phyloP scores from a whole-genome alignment of 75 land plant genomes.

The Pinus taeda region DNA sequence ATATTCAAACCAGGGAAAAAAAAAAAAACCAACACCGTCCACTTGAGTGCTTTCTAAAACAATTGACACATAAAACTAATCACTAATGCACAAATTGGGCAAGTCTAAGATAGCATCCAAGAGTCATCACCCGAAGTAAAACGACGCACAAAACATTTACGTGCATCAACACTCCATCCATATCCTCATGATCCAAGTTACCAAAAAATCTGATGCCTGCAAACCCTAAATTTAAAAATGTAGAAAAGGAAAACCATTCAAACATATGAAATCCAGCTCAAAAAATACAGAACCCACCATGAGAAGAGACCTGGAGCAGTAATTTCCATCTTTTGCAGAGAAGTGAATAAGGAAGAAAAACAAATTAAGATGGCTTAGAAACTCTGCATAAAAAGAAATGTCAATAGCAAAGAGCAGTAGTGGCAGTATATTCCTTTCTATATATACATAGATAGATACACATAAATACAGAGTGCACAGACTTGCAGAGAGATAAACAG shows the following conservation, averaged over 20 bases:
- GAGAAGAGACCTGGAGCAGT: background rate
- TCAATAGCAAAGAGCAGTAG: background rate
- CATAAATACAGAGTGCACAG: no score
- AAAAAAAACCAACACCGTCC: background rate
- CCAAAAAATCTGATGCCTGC: background rate
- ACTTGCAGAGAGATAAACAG: background rate
- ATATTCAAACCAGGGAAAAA: background rate
- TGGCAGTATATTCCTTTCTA: background rate
- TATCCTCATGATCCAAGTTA: background rate
- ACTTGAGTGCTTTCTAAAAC: background rate
- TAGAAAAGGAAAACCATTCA: background rate
- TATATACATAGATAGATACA: no score
- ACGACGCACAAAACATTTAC: background rate
- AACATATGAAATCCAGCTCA: background rate
- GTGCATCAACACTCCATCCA: background rate
- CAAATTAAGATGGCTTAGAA: background rate
- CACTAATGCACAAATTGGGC: background rate
- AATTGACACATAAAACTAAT: background rate
- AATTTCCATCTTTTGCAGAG: background rate
- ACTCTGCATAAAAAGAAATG: background rate
- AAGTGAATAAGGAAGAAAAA: background rate
- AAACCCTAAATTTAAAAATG: background rate
- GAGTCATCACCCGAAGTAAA: background rate
- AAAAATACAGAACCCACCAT: background rate
- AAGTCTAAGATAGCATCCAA: background rate